Base-by-base conservation (phyloP, 164 flowering plant species). In the Vitis riparia region DNA sequence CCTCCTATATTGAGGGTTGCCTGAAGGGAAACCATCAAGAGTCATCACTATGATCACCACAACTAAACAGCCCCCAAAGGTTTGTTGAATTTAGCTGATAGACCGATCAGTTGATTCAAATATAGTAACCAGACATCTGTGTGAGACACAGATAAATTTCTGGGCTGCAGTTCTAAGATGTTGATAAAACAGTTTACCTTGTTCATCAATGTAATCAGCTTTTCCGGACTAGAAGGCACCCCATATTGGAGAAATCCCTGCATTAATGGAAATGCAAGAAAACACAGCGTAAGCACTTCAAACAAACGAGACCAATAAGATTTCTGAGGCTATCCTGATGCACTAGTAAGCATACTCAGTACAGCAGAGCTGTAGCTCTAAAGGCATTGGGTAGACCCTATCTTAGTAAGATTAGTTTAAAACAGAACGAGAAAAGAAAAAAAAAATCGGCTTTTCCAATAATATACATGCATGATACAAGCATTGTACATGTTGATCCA, bases 401-500 rank as follows among this genome's bases (percentile, higher is more conserved):
- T 23, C 27, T 1, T 23, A 0, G 27, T 23, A 23, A 23, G 27
- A 23, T 23, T 23, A 23, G 27, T 23, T 23, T 1, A 23, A 23
- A 37, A 37, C 44, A 37, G 7, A 37, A 37, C 5, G 44, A 58
- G 11, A 52, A 59, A 64, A 55, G 11, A 13, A 49, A 9, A 1
- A 14, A 44, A 19, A 19, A 63, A 69, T 23, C 47, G 51, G 17
- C 47, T 47, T 77, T 69, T 49, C 62, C 47, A 55, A 72, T 59
- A 76, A 55, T 79, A 70, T 91, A 92, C 98, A 89, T 95, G 93
- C 98, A 95, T 91, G 76, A 91, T 76, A 72, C 98, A 95, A 79
- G 99, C 98, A 81, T 95, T 93, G 90, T 89, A 93, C 84, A 90
- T 90, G 89, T 95, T 95, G 93, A 91, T 91, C 99, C 97, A 95